Percentiles rank a stretch among this genome's conserved stretches.
These are phyloP conservation scores for Jamesozyma piceae DNA, from an alignment of 805 yeast species.

Conservation along the genomic window DNA sequence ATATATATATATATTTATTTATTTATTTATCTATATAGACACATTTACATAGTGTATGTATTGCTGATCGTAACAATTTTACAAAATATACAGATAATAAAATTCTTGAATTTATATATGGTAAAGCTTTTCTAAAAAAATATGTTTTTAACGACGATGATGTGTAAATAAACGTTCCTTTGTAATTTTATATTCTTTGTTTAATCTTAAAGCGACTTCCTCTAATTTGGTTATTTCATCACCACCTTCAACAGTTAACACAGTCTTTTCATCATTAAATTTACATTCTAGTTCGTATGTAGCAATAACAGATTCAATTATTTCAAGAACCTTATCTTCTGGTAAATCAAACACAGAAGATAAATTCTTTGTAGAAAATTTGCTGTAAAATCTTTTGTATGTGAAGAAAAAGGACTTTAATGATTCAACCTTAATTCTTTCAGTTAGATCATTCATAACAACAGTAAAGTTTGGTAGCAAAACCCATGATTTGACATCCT, in stretches of 20 bases:
- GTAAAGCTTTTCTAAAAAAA: not conserved
- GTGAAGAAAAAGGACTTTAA: conserved; percentile 86
- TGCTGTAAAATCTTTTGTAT: conserved; percentile 66
- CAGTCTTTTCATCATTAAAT: conserved; percentile 55
- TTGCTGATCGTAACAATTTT: not conserved
- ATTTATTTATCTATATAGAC: conserved; percentile 1
- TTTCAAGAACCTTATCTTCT: conserved; percentile 45
- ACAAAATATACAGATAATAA: conserved; percentile 1
- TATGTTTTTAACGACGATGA: conserved; percentile 12
- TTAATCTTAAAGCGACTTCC: conserved; percentile 74
- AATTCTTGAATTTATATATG: not conserved
- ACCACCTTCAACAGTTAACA: conserved; percentile 62
- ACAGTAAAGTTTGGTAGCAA: conserved; percentile 61
- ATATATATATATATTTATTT: conserved; percentile 1
- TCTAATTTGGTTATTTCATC: conserved; percentile 78
- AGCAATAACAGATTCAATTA: conserved; percentile 67
- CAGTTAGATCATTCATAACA: conserved; percentile 61
- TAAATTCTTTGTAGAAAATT: conserved; percentile 60
- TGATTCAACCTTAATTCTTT: conserved; percentile 80
- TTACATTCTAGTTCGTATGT: conserved; percentile 65
- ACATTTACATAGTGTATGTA: conserved; percentile 1
- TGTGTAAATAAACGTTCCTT: conserved; percentile 27
- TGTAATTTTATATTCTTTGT: conserved; percentile 28
- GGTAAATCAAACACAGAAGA: conserved; percentile 58
- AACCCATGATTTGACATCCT: conserved; percentile 63